Base-by-base conservation (phyloP, 2,329 filamentous ascomycete genomes). In the Colletotrichum eleusines region DNA sequence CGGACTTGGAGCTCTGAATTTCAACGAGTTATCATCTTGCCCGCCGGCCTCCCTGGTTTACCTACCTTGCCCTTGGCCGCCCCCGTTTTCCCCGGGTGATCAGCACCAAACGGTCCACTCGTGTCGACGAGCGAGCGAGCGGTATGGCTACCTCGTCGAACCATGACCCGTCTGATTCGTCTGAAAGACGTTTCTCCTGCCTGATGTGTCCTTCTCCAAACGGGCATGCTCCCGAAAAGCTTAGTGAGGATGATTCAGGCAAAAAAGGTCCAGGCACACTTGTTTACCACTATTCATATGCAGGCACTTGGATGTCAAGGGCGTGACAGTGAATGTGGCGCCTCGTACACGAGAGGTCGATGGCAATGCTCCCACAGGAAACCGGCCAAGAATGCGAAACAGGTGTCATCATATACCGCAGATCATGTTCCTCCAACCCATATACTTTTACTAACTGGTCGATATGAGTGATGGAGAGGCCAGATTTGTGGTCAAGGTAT, bases 151-250 rank as follows among this genome's bases (percentile, higher is more conserved):
- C 38, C 14, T 16, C 5, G 14, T 14, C 26, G 12, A 55, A 20
- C 69, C 64, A 63, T 68, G 64, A 68, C 69, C 63, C 53, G 69
- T 69, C 65, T 55, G 53, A 71, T 65, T 63, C 58, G 59, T 69
- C 69, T 55, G 53, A 63, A 59, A 16, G 44, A 18, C 50, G 58
- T 55, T 59, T 63, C 53, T 26, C 46, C 31, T 55, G 40, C 51
- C 69, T 54, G n/a, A 31, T 26, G 9, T 31, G 28, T 31, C 35
- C 58, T 63, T 3, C 26, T 33, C 12, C 16, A 50, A 62, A 58
- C 48, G 53, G 57, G 5, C 35, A 44, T 55, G 33, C 51, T 46
- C 28, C 42, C 64, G 63, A 68, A 53, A 68, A 59, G 42, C 58
- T 71, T 62, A 62, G 51, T 3, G 9, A 35, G 23, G 7, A 3